These are phyloP conservation scores for Termitomyces sp. DNA, from an alignment of 768 basidiomycete species.

Conservation along the genomic window DNA sequence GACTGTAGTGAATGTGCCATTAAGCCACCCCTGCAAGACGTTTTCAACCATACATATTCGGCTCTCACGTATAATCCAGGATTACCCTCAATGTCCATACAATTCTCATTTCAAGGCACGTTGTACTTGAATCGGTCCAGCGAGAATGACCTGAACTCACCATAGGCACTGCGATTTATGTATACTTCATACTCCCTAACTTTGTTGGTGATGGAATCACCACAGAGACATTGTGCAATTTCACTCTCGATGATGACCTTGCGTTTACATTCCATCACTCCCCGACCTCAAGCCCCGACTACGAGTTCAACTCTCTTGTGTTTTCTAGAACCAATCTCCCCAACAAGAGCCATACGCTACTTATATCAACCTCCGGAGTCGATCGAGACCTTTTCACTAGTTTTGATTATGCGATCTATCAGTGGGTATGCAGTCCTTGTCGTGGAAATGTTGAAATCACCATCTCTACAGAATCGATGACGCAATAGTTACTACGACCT, in stretches of 20 bases:
- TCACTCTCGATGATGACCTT: slow-evolving; percentile 25
- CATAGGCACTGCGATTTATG: slow-evolving; percentile 30
- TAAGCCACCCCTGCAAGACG: slow-evolving; percentile 4
- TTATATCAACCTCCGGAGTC: slow-evolving; percentile 26
- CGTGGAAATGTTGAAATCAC: background rate
- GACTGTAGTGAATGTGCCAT: slow-evolving; percentile 11
- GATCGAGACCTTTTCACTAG: slow-evolving; percentile 25
- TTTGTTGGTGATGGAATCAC: slow-evolving; percentile 13
- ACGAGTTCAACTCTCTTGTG: slow-evolving; percentile 25
- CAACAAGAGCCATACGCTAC: slow-evolving; percentile 23
- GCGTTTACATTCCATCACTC: slow-evolving; percentile 18
- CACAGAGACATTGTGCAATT: slow-evolving; percentile 21
- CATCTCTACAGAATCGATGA: background rate
- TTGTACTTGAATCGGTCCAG: no score
- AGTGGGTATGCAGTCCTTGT: slow-evolving; percentile 21
- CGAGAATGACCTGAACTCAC: no score
- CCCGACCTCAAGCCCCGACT: slow-evolving; percentile 16
- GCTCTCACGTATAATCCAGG: slow-evolving; percentile 13
- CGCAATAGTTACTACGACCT: background rate
- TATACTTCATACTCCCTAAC: slow-evolving; percentile 33
- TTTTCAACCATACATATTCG: slow-evolving; percentile 15
- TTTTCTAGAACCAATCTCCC: slow-evolving; percentile 18
- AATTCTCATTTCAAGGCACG: slow-evolving; percentile 13
- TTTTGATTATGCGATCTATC: slow-evolving; percentile 39
- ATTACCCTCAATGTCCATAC: slow-evolving; percentile 8